phyloP scores from a whole-genome alignment of 1,284 basidiomycete genomes.

The Tylopilus orsonianus region DNA sequence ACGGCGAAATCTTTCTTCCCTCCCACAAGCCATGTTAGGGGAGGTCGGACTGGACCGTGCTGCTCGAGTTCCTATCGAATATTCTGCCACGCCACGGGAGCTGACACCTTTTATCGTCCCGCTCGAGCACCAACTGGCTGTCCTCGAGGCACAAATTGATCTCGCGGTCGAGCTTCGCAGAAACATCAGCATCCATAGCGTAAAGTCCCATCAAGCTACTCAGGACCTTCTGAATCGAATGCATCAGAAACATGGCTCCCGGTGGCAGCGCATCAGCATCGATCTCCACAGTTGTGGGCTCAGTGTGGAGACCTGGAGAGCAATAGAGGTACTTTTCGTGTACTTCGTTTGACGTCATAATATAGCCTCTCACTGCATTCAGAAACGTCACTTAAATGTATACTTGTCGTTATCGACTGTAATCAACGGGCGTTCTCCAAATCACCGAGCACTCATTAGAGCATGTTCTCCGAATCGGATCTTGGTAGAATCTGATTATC shows the following conservation, averaged over 20 bases:
- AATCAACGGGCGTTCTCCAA: conserved; percentile 69
- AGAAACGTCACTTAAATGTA: conserved; percentile 68
- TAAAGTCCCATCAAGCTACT: conserved; percentile 67
- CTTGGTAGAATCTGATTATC: conserved; percentile 77
- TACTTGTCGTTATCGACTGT: conserved; percentile 78
- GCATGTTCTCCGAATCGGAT: conserved; percentile 60
- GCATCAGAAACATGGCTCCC: conserved; percentile 46
- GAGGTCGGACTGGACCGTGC: conserved; percentile 81
- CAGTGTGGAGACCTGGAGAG: conserved; percentile 64
- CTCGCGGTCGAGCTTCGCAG: conserved; percentile 71
- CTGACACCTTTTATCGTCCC: conserved; percentile 72
- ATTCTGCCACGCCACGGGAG: conserved; percentile 42
- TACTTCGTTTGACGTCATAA: background rate
- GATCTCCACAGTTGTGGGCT: conserved; percentile 80
- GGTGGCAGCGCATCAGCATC: conserved; percentile 62
- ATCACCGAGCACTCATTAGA: conserved; percentile 57
- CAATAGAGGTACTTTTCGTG: conserved; percentile 54
- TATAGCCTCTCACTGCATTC: conserved; percentile 14
- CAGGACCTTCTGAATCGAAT: conserved; percentile 58
- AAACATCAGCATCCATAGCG: conserved; percentile 79
- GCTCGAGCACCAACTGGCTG: conserved; percentile 66
- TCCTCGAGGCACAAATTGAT: conserved; percentile 75
- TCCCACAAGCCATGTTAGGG: conserved; percentile 73
- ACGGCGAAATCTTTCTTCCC: conserved; percentile 51
- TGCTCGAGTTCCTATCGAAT: conserved; percentile 65